Evolutionary conservation across 495 filamentous ascomycete species (phyloP).

Genomic region (Penicillium mononematosum): DNA sequence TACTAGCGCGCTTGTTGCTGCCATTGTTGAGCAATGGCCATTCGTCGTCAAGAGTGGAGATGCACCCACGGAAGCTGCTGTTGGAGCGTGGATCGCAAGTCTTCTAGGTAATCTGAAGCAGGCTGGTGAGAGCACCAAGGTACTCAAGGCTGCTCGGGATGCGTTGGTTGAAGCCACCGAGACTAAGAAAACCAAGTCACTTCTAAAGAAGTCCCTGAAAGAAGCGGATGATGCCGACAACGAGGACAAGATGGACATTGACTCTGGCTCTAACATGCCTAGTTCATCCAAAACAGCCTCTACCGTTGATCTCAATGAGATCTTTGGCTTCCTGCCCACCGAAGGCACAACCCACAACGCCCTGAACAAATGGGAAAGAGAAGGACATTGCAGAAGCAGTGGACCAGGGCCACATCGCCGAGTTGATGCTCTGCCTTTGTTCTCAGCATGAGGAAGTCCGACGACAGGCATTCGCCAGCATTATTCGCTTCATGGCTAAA

Average conservation of each 20-base stretch:
- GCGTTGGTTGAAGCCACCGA: slow-evolving; percentile 37
- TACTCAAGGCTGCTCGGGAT: slow-evolving; percentile 45
- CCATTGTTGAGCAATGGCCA: slow-evolving; percentile 73
- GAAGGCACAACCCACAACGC: slow-evolving; percentile 44
- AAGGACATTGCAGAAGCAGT: slow-evolving; percentile 74
- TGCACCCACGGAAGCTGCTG: slow-evolving; percentile 30
- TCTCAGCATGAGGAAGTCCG: slow-evolving; percentile 72
- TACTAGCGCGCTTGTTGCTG: slow-evolving; percentile 57
- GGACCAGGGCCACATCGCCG: slow-evolving; percentile 65
- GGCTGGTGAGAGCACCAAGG: slow-evolving; percentile 42
- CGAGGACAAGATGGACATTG: slow-evolving; percentile 26
- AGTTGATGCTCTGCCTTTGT: slow-evolving; percentile 70
- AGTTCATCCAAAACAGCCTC: slow-evolving; percentile 12
- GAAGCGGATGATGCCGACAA: slow-evolving; percentile 26
- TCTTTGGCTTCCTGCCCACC: slow-evolving; percentile 41
- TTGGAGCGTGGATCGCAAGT: slow-evolving; percentile 56
- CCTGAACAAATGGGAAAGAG: slow-evolving; percentile 63
- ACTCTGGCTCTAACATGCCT: slow-evolving; percentile 12
- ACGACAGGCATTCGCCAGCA: slow-evolving; percentile 67
- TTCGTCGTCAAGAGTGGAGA: slow-evolving; percentile 58
- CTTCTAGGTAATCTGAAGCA: slow-evolving; percentile 46
- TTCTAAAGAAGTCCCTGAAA: slow-evolving; percentile 45
- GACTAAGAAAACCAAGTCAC: slow-evolving; percentile 37
- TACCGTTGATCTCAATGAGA: slow-evolving; percentile 37
- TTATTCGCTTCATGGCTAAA: slow-evolving; percentile 62